phyloP scores from a whole-genome alignment of 2,329 filamentous ascomycete genomes.

The Penicillium brasilianum region DNA sequence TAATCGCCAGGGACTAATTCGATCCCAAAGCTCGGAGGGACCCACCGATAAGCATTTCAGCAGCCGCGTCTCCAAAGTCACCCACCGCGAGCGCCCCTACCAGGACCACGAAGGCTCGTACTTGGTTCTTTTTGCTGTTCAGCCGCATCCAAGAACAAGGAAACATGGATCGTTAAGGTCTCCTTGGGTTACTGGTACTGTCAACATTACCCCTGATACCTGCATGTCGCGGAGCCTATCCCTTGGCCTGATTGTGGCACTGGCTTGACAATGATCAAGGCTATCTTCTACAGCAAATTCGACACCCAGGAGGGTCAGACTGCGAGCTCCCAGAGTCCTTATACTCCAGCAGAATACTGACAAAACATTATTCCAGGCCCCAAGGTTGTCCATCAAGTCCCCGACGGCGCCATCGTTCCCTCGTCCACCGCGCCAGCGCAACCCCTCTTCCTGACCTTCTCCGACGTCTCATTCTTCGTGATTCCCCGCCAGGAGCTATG shows the following conservation, averaged over 20 bases:
- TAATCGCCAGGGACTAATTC: neutral
- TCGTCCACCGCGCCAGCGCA: constrained; percentile 52
- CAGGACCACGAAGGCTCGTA: neutral
- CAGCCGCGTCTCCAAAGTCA: constrained; percentile 4
- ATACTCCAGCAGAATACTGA: neutral
- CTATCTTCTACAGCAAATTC: constrained; percentile 71
- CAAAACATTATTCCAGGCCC: constrained; percentile 52
- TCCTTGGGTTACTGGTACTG: neutral
- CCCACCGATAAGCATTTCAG: constrained; percentile 19
- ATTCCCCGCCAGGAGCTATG: constrained; percentile 95
- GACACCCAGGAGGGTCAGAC: constrained; percentile 60
- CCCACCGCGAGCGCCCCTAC: neutral
- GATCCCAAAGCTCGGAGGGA: neutral
- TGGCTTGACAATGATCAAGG: constrained; percentile 60
- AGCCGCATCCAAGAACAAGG: neutral
- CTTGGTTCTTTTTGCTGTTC: neutral
- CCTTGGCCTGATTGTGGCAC: constrained; percentile 9
- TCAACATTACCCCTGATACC: neutral
- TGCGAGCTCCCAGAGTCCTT: neutral
- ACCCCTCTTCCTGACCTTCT: constrained; percentile 79
- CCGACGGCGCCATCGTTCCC: constrained; percentile 62
- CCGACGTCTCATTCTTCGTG: constrained; percentile 86
- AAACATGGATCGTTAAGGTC: neutral
- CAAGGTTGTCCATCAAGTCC: constrained; percentile 68
- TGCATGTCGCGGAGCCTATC: neutral